These are phyloP conservation scores for Pleurostoma richardsiae DNA, from an alignment of 2,329 filamentous ascomycete genomes.

Conservation along the genomic window DNA sequence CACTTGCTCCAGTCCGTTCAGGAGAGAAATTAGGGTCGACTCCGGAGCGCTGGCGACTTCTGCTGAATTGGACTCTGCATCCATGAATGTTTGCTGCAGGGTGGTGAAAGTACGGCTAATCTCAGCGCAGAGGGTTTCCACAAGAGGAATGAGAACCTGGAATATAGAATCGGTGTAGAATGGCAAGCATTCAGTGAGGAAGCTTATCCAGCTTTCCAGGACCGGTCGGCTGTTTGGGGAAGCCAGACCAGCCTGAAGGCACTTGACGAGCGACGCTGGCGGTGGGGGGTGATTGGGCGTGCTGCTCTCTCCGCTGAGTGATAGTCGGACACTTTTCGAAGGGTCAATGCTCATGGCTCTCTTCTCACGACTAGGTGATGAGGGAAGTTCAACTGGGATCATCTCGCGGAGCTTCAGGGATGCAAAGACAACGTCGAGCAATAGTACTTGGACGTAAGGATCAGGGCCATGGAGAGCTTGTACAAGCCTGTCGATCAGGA, in stretches of 20 bases:
- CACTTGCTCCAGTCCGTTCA: slow-evolving; percentile 91
- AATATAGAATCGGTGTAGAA: slow-evolving; percentile 83
- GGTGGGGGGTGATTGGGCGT: slow-evolving; percentile 41
- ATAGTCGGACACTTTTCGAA: slow-evolving; percentile 30
- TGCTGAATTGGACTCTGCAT: slow-evolving; percentile 20
- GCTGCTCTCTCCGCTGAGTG: slow-evolving; percentile 25
- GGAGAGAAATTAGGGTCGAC: slow-evolving; percentile 71
- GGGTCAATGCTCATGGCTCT: slow-evolving; percentile 35
- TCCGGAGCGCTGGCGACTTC: slow-evolving; percentile 46
- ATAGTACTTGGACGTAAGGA: slow-evolving; percentile 67
- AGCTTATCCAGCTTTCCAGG: slow-evolving; percentile 86
- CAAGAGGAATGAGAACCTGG: slow-evolving; percentile 82
- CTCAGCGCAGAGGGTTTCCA: slow-evolving; percentile 82
- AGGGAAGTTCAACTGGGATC: slow-evolving; percentile 30
- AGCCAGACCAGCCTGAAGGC: slow-evolving; percentile 75
- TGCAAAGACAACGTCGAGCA: slow-evolving; percentile 74
- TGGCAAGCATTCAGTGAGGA: slow-evolving; percentile 78
- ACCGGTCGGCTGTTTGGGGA: slow-evolving; percentile 69
- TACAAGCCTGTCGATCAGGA: slow-evolving; percentile 64
- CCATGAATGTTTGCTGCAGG: slow-evolving; percentile 59
- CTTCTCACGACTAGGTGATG: slow-evolving; percentile 42
- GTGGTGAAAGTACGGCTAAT: slow-evolving; percentile 68
- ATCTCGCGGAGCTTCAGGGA: slow-evolving; percentile 62
- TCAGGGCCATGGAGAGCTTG: slow-evolving; percentile 57
- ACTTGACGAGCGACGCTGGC: slow-evolving; percentile 71